These are phyloP conservation scores for Cydonia oblonga DNA, from an alignment of 331 rosid species.

Conservation along the genomic window DNA sequence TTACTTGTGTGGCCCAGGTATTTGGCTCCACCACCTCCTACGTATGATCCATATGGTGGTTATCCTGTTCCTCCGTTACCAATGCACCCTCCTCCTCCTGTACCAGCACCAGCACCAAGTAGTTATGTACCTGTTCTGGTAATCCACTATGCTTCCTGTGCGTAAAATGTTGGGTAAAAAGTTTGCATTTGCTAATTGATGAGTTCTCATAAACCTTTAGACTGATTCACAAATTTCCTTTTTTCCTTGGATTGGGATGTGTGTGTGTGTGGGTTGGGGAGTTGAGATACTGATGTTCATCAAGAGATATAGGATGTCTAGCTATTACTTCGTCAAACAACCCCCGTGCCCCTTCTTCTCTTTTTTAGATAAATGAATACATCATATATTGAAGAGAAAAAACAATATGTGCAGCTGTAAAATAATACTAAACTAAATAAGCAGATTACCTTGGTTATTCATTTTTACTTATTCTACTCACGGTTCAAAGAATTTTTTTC, in stretches of 20 bases:
- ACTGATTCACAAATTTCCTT: not conserved
- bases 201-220: not conserved
- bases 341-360: not conserved
- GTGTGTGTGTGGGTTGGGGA: too few species aligned
- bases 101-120: constrained; percentile 57
- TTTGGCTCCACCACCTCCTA: constrained; percentile 96
- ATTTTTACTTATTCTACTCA: not conserved
- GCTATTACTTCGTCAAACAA: not conserved
- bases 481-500: not conserved
- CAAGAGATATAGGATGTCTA: not conserved
- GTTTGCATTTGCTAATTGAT: not conserved
- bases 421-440: not conserved
- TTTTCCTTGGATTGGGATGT: not conserved
- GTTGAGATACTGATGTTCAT: not conserved
- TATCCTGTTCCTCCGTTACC: constrained; percentile 87
- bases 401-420: not conserved
- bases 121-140: constrained; percentile 92
- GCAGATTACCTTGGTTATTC: not conserved
- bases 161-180: not conserved
- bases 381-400: not conserved
- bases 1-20: constrained; percentile 46
- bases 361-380: not conserved
- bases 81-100: constrained; percentile 67
- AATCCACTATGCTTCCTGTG: not conserved
- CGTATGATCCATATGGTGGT: constrained; percentile 84